A percentile compares a stretch with the other conserved stretches of the same genome.
Evolutionary conservation across 768 basidiomycete genomes (phyloP).

Genomic region (Trametes coccinea): DNA sequence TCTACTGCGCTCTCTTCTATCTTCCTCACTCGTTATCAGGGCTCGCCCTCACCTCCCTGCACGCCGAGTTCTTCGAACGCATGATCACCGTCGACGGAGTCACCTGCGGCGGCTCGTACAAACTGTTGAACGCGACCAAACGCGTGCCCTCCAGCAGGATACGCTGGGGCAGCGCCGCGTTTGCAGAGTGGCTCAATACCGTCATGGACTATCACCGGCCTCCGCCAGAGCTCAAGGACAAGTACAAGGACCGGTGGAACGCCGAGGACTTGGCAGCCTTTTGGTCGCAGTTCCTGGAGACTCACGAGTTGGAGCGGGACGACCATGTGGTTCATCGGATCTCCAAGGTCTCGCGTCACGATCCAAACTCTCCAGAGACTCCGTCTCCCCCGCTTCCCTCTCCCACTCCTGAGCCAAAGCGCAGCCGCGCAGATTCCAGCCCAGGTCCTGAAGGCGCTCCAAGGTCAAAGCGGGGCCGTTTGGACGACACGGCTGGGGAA

Average conservation of each 20-base stretch:
- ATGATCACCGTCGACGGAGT: neutral
- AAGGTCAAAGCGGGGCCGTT: no score
- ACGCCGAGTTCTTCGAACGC: neutral
- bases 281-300: neutral
- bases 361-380: neutral
- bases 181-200: slow-evolving; percentile 1
- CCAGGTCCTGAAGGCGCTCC: no score
- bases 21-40: neutral
- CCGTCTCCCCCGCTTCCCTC: no score
- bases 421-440: no score
- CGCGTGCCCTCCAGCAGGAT: neutral
- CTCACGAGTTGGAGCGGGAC: neutral
- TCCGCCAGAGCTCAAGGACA: neutral
- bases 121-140: neutral
- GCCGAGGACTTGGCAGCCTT: neutral
- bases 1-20: slow-evolving; percentile 7
- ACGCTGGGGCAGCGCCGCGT: neutral
- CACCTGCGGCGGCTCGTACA: neutral
- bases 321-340: neutral
- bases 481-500: no score
- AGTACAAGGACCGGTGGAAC: neutral
- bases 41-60: neutral
- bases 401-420: no score
- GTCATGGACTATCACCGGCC: neutral
- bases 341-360: neutral